Evolutionary conservation across 805 yeast species (phyloP).

Genomic region (Hanseniaspora singularis): DNA sequence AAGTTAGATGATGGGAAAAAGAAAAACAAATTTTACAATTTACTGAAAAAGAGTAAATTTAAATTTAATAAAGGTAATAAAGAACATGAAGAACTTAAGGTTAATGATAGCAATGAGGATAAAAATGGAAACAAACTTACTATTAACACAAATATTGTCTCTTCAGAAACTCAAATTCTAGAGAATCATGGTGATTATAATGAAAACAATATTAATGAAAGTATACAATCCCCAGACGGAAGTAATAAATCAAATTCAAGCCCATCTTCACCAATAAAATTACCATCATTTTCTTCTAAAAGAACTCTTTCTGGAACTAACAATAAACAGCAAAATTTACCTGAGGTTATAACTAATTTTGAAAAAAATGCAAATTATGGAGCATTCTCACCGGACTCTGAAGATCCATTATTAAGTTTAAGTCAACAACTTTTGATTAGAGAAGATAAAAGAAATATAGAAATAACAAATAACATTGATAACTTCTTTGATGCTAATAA

Average conservation of each 20-base stretch:
- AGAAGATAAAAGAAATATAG: not conserved
- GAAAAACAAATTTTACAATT: conserved; percentile 7
- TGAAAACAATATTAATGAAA: no score
- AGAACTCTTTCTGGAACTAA: conserved; percentile 9
- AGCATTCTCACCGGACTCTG: not conserved
- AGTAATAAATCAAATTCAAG: conserved; percentile 9
- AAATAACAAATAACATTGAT: not conserved
- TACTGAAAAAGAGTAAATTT: conserved; percentile 7
- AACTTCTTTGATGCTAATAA: no score
- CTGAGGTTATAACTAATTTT: not conserved
- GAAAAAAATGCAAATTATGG: not conserved
- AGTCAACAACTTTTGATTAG: not conserved
- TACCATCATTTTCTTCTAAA: conserved; percentile 6
- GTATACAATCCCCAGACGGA: conserved; percentile 3
- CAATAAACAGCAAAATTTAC: not conserved
- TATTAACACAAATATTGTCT: not conserved
- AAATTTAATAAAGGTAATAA: conserved; percentile 4
- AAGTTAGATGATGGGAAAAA: no score
- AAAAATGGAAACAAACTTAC: not conserved
- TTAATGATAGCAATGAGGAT: not conserved
- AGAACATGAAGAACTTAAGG: not conserved
- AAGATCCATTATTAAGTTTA: not conserved
- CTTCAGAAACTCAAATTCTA: no score
- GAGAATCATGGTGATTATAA: not conserved
- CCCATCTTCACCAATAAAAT: conserved; percentile 9